phyloP scores from a whole-genome alignment of 345 rosid species.

The Triadica sebifera region DNA sequence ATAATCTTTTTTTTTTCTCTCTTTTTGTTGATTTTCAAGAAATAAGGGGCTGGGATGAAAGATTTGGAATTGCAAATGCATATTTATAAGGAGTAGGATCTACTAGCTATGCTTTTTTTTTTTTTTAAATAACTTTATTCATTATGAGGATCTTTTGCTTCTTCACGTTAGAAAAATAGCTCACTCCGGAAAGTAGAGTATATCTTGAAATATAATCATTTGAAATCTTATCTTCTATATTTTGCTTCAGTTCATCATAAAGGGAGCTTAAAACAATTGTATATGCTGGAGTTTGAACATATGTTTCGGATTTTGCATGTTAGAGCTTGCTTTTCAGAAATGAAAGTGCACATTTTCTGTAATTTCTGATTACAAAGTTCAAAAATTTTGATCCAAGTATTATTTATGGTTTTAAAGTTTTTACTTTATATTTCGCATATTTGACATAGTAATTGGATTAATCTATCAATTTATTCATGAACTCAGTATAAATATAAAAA shows the following conservation, averaged over 20 bases:
- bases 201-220: background rate
- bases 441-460: too few relatives aligned
- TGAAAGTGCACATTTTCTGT: too few relatives aligned
- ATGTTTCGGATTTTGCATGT: too few relatives aligned
- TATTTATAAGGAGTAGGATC: constrained; percentile 1
- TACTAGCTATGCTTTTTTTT: background rate
- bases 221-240: background rate
- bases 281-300: background rate
- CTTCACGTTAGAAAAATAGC: background rate
- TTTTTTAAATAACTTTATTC: background rate
- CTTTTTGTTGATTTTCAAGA: background rate
- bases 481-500: too few relatives aligned
- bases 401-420: too few relatives aligned
- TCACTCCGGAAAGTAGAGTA: too few relatives aligned
- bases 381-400: too few relatives aligned
- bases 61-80: background rate
- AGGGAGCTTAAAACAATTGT: background rate
- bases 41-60: background rate
- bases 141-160: constrained; percentile 5
- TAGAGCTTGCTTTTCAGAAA: too few relatives aligned
- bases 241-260: constrained; percentile 7
- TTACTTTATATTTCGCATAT: too few relatives aligned
- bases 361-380: too few relatives aligned
- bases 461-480: too few relatives aligned
- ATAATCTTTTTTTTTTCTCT: too few relatives aligned